phyloP scores from a whole-genome alignment of 2,329 filamentous ascomycete species.

The Scorias spongiosa region DNA sequence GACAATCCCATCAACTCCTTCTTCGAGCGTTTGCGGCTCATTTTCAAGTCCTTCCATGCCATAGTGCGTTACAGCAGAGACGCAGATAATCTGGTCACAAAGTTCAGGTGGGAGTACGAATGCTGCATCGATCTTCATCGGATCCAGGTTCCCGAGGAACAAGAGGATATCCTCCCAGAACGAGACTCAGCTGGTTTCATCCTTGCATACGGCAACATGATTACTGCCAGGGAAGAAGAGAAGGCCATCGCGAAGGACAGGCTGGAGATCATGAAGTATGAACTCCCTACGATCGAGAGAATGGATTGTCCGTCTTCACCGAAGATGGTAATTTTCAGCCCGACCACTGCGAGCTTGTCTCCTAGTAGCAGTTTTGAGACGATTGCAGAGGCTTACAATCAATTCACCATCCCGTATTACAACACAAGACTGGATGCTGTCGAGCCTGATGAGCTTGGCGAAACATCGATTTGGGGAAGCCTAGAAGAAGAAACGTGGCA shows the following conservation, averaged over 20 bases:
- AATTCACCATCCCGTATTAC: no score
- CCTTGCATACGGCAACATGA: not conserved
- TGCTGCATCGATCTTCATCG: not conserved
- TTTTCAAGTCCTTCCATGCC: not conserved
- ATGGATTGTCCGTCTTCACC: not conserved
- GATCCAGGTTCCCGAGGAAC: not conserved
- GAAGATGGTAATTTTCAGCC: not conserved
- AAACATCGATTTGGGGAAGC: not conserved
- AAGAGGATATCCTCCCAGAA: not conserved
- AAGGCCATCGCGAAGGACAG: not conserved
- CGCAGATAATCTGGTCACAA: not conserved
- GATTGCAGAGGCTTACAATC: not conserved
- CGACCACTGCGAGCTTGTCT: not conserved
- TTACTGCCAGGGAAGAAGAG: not conserved
- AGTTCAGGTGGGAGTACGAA: not conserved
- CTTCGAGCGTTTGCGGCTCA: not conserved
- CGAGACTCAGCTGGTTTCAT: not conserved
- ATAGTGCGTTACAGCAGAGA: not conserved
- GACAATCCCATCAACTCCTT: not conserved
- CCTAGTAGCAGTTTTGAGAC: not conserved
- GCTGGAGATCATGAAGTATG: not conserved
- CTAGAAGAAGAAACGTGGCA: not conserved
- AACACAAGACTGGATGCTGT: not conserved
- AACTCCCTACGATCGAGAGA: not conserved
- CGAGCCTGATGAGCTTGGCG: not conserved